Percentiles rank a stretch among this genome's conserved stretches.
phyloP scores from a whole-genome alignment of 148 eudicot species.

The Nyssa sinensis region DNA sequence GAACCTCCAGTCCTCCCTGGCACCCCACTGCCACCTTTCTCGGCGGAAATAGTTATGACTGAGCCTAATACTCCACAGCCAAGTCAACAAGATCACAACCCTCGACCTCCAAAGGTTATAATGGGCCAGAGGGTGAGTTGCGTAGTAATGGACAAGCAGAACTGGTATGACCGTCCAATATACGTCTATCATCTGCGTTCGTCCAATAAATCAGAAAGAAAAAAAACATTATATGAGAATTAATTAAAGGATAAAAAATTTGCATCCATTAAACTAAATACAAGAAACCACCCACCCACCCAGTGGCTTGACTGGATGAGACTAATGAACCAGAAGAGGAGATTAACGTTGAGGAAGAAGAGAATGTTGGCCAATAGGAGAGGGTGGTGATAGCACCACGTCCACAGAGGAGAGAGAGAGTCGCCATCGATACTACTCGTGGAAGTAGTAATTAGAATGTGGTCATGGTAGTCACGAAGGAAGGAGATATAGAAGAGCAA shows the following conservation, averaged over 20 bases:
- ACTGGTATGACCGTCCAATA: constrained; percentile 91
- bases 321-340: constrained; percentile 75
- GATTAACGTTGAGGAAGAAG: constrained; percentile 74
- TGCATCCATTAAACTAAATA: not conserved
- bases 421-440: not conserved
- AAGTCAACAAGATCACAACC: constrained; percentile 56
- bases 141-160: constrained; percentile 62
- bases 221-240: not conserved
- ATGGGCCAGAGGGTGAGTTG: constrained; percentile 60
- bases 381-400: constrained; percentile 81
- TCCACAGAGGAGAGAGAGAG: constrained; percentile 40
- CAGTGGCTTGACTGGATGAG: constrained; percentile 84
- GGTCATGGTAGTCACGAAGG: constrained; percentile 33
- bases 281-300: constrained; percentile 32
- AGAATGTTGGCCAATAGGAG: constrained; percentile 59
- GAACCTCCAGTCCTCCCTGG: constrained; percentile 95
- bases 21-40: constrained; percentile 92
- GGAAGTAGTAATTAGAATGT: not conserved
- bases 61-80: constrained; percentile 79
- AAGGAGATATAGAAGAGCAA: constrained; percentile 62
- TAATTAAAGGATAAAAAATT: not conserved
- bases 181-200: constrained; percentile 80
- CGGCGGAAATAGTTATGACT: constrained; percentile 88
- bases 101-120: constrained; percentile 61
- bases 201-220: not conserved